Percentiles rank a stretch among this genome's conserved stretches.
Evolutionary conservation across 163 green algal genomes (phyloP).

Genomic region (Chloromonas sp.): DNA sequence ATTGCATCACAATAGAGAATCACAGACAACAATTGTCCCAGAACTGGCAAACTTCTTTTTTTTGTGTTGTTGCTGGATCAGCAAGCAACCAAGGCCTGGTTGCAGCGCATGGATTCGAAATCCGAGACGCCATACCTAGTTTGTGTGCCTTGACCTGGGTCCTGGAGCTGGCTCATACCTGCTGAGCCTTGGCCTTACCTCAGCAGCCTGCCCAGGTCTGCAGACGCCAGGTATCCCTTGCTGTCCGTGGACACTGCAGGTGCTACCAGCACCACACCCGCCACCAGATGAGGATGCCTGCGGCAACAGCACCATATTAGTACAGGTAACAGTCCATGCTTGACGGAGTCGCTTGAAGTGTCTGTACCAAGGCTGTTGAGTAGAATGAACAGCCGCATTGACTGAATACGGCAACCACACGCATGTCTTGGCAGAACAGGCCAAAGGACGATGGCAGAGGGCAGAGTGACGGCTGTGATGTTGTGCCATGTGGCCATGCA

Average conservation of each 20-base stretch:
- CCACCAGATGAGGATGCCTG: constrained; percentile 6
- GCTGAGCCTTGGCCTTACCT: neutral
- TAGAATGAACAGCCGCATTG: too few species aligned
- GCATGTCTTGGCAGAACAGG: too few species aligned
- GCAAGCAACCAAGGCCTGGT: neutral
- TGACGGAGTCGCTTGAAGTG: too few species aligned
- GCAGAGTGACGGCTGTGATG: too few species aligned
- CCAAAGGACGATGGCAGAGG: too few species aligned
- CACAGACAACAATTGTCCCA: too few species aligned
- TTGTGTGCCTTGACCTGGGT: neutral
- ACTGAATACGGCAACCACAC: too few species aligned
- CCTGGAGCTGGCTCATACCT: neutral
- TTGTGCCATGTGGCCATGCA: too few species aligned
- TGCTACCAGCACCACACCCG: constrained; percentile 3
- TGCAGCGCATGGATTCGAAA: neutral
- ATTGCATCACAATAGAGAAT: neutral
- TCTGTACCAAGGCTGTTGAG: too few species aligned
- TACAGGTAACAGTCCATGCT: too few species aligned
- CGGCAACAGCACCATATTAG: neutral
- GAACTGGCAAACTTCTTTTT: too few species aligned
- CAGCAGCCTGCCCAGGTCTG: neutral
- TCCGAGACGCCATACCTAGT: too few species aligned
- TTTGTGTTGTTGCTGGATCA: neutral
- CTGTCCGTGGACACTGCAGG: neutral
- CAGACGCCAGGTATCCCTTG: neutral